A percentile compares a stretch with the other conserved stretches of the same genome.
These are phyloP conservation scores for Epichloe gansuensis DNA, from an alignment of 2,329 filamentous ascomycete species.

Conservation along the genomic window DNA sequence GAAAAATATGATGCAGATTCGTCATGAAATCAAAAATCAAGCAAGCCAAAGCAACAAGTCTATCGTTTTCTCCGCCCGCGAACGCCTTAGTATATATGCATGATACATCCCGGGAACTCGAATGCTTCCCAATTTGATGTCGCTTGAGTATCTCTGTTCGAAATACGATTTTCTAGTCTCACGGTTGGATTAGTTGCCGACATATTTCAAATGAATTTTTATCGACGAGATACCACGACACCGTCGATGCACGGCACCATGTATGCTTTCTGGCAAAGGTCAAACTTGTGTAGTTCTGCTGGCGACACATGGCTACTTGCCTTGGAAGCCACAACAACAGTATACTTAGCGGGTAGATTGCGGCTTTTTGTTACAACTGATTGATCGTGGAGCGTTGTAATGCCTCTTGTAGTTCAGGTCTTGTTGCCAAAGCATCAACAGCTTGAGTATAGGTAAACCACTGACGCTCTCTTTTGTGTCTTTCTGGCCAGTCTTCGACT, in stretches of 20 bases:
- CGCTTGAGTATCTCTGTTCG: neutral
- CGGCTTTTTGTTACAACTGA: conserved; percentile 14
- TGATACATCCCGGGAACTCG: conserved; percentile 2
- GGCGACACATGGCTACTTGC: neutral
- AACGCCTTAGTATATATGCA: conserved; percentile 8
- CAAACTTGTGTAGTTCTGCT: neutral
- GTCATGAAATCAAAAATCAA: neutral
- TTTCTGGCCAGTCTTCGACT: conserved; percentile 84
- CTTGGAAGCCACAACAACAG: neutral
- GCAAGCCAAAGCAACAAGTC: conserved; percentile 4
- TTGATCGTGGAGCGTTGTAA: conserved; percentile 68
- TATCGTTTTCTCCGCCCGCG: conserved; percentile 5
- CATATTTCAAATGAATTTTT: neutral
- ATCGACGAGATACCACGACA: neutral
- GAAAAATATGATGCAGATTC: neutral
- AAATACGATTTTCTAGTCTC: neutral
- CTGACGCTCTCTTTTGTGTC: conserved; percentile 75
- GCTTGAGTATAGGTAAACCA: conserved; percentile 86
- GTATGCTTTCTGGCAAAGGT: neutral
- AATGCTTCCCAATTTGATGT: neutral
- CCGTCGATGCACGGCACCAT: neutral
- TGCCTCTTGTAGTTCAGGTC: conserved; percentile 82
- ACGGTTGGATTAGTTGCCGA: neutral
- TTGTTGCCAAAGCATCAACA: conserved; percentile 58
- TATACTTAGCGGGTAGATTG: neutral